A percentile compares a stretch with the other conserved stretches of the same genome.
Evolutionary conservation across 2,329 filamentous ascomycete species (phyloP).

Genomic region (Eutypella sp.): DNA sequence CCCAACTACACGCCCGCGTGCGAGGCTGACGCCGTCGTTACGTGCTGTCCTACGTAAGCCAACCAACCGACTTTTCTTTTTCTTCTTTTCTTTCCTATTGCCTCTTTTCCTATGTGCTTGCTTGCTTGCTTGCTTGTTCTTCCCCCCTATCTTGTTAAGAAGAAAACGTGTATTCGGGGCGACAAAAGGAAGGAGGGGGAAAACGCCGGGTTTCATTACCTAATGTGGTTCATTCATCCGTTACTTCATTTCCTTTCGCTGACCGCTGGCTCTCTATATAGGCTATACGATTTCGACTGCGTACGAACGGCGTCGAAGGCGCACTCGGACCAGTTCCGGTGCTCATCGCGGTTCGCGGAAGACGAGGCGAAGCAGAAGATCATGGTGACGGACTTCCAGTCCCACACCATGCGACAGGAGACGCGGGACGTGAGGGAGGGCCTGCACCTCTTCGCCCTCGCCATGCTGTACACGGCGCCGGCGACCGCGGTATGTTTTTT

Average conservation of each 20-base stretch:
- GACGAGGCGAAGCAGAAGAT: background rate
- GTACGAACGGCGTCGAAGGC: background rate
- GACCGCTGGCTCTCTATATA: too few species aligned
- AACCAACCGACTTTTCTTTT: too few species aligned
- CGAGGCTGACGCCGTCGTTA: slow-evolving; percentile 11
- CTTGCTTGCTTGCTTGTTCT: too few species aligned
- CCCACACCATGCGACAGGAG: slow-evolving; percentile 1
- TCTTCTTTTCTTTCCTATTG: background rate
- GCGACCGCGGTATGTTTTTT: slow-evolving; percentile 10
- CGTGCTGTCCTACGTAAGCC: slow-evolving; percentile 20
- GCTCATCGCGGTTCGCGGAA: slow-evolving; percentile 5
- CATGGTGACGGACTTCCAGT: slow-evolving; percentile 8
- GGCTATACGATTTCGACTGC: slow-evolving; percentile 10
- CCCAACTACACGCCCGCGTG: slow-evolving; percentile 18
- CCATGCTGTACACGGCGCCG: slow-evolving; percentile 15
- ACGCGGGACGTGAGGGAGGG: background rate
- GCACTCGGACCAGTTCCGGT: slow-evolving; percentile 13
- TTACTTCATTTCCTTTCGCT: too few species aligned
- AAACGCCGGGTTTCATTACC: too few species aligned
- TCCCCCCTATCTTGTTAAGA: too few species aligned
- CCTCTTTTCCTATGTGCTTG: too few species aligned
- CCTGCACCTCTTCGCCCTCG: slow-evolving; percentile 14
- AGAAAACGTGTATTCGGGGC: too few species aligned
- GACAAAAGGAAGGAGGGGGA: background rate
- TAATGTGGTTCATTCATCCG: too few species aligned